Evolutionary conservation across 306 rosid genomes (phyloP).

Genomic region (Dryas octopetala): DNA sequence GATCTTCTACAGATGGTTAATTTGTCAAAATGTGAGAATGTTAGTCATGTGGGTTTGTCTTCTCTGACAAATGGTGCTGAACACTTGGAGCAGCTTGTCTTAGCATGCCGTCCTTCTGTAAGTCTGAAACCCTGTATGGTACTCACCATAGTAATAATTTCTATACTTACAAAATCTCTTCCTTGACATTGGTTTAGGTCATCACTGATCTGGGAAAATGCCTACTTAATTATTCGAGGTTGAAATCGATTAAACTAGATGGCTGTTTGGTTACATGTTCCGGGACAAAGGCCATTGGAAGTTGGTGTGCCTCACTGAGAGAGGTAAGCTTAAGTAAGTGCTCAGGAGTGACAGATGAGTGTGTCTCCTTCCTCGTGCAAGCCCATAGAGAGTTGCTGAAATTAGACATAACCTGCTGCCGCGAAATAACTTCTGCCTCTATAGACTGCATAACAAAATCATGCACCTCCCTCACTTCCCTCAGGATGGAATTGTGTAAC

Average conservation of each 20-base stretch:
- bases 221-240: conserved; percentile 37
- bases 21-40: conserved; percentile 57
- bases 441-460: conserved; percentile 50
- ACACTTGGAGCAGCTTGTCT: conserved; percentile 51
- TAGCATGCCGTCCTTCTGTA: conserved; percentile 56
- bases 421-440: conserved; percentile 48
- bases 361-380: conserved; percentile 47
- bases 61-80: conserved; percentile 53
- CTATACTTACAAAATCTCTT: conserved; percentile 3
- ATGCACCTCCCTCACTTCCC: conserved; percentile 55
- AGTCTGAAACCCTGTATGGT: conserved; percentile 32
- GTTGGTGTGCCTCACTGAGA: conserved; percentile 47
- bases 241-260: conserved; percentile 55
- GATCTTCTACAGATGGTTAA: conserved; percentile 48
- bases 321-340: conserved; percentile 72
- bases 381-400: conserved; percentile 49
- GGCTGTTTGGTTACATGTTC: conserved; percentile 51
- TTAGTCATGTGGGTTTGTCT: conserved; percentile 59
- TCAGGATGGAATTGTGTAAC: conserved; percentile 68
- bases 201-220: conserved; percentile 55
- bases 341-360: conserved; percentile 51
- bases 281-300: conserved; percentile 49
- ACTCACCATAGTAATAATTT: conserved; percentile 11
- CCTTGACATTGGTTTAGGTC: conserved; percentile 43
- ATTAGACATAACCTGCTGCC: conserved; percentile 62